Base-by-base conservation (phyloP, 306 rosid species). In the Casuarina cunninghamiana region DNA sequence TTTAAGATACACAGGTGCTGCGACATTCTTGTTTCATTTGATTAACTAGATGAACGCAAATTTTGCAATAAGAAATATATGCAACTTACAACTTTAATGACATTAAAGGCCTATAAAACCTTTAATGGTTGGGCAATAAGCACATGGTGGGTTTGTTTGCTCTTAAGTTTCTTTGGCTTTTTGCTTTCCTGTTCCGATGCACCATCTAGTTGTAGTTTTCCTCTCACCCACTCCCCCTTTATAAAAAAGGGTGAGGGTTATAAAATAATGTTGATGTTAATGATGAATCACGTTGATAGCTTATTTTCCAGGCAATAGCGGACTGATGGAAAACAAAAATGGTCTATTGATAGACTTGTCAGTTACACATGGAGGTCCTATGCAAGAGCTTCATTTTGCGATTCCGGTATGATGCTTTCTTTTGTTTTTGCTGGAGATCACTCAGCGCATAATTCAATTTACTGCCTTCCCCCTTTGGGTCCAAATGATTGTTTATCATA, bases 351-450 rank as follows among this genome's bases (percentile, higher is more conserved):
- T 80, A 53, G 78, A 81, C 58, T 78, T 54, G 58, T 76, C 71
- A 49, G 85, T 76, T 50, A 57, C 73, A 77, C 80, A 66, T 6
- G 78, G 75, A 70, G 81, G 83, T 74, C 67, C 62, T 39, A 70
- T 73, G 41, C 73, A 43, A 60, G 77, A 83, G 70, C 79, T 55
- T 57, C 76, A 81, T 75, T 26, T 77, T 74, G 73, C 76, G 32
- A 69, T 73, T 80, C 85, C 72, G 84, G 81, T 71, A 81, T 80
- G 77, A 69, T 15, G 79, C 78, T 21, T 75, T 70, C 71, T 69
- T 70, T 43, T 77, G 78, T 77, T 77, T 80, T 71, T 71, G 75
- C 76, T 58, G 75, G 84, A 80, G 78, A 80, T 82, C 79, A 74
- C 82, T 71, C 46, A 17, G 37, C 21, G 79, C 69, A 5, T 42